phyloP scores from a whole-genome alignment of 2,329 filamentous ascomycete genomes.

The Monosporascus sp. region DNA sequence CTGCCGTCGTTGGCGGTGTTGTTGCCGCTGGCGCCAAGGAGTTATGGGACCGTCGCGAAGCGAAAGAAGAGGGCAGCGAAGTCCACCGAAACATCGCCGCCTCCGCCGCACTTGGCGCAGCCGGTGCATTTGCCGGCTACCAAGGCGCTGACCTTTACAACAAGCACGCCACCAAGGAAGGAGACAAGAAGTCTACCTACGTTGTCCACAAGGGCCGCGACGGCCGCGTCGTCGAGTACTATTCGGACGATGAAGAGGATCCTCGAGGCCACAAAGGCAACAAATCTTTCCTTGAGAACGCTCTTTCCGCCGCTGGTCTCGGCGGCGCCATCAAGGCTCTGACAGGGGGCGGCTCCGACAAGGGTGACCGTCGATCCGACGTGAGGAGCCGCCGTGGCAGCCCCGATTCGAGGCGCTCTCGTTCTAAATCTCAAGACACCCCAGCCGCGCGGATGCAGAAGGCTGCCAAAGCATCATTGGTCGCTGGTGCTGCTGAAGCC shows the following conservation, averaged over 20 bases:
- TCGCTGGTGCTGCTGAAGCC: slow-evolving; percentile 87
- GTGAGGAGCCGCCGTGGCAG: slow-evolving; percentile 29
- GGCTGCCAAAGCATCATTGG: slow-evolving; percentile 83
- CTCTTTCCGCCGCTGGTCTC: slow-evolving; percentile 56
- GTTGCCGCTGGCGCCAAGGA: slow-evolving; percentile 63
- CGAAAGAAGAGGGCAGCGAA: slow-evolving; percentile 40
- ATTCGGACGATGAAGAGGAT: slow-evolving; percentile 52
- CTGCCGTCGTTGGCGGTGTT: slow-evolving; percentile 60
- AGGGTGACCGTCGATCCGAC: slow-evolving; percentile 34
- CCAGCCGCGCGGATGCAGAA: slow-evolving; percentile 64
- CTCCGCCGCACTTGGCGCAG: slow-evolving; percentile 57
- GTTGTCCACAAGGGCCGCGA: slow-evolving; percentile 50
- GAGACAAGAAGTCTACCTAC: slow-evolving; percentile 49
- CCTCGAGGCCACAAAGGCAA: slow-evolving; percentile 53
- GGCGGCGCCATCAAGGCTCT: slow-evolving; percentile 57
- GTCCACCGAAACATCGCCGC: slow-evolving; percentile 55
- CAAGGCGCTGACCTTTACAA: slow-evolving; percentile 59
- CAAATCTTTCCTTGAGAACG: slow-evolving; percentile 60
- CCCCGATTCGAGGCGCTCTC: slow-evolving; percentile 29
- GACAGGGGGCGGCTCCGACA: slow-evolving; percentile 44
- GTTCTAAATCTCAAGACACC: slow-evolving; percentile 39
- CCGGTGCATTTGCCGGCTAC: slow-evolving; percentile 59
- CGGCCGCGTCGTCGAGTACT: slow-evolving; percentile 48
- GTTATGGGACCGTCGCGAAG: slow-evolving; percentile 58
- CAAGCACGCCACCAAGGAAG: slow-evolving; percentile 52